phyloP scores from a whole-genome alignment of 169 alveolate species.

The Amoebophrya sp. region DNA sequence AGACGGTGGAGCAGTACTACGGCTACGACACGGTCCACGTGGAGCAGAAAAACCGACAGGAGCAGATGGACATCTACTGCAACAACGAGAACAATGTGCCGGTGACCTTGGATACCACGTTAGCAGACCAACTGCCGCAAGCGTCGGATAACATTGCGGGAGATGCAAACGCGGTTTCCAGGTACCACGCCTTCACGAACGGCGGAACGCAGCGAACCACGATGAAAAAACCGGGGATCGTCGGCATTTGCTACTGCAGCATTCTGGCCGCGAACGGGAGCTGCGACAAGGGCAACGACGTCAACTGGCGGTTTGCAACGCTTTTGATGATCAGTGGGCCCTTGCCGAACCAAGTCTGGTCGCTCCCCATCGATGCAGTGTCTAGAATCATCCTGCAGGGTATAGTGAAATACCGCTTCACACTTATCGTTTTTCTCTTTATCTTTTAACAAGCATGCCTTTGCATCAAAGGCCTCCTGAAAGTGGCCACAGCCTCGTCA shows the following conservation, averaged over 20 bases:
- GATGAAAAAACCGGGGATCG: constrained; percentile 16
- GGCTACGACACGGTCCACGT: not conserved
- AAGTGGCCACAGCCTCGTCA: no score
- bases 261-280: not conserved
- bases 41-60: not conserved
- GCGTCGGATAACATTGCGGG: not conserved
- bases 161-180: not conserved
- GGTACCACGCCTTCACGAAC: not conserved
- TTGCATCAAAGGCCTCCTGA: no score
- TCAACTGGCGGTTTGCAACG: not conserved
- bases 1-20: not conserved
- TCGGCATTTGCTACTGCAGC: not conserved
- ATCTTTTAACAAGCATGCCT: no score
- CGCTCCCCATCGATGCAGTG: not conserved
- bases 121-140: no score
- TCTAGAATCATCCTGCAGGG: not conserved
- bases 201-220: not conserved
- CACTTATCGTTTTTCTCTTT: no score
- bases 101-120: not conserved
- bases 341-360: not conserved
- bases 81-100: not conserved
- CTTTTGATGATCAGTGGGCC: not conserved
- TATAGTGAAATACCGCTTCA: not conserved
- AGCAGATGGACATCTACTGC: not conserved
- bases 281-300: not conserved